phyloP scores from a whole-genome alignment of 1,284 basidiomycete species.

The Papiliotrema flavescens region DNA sequence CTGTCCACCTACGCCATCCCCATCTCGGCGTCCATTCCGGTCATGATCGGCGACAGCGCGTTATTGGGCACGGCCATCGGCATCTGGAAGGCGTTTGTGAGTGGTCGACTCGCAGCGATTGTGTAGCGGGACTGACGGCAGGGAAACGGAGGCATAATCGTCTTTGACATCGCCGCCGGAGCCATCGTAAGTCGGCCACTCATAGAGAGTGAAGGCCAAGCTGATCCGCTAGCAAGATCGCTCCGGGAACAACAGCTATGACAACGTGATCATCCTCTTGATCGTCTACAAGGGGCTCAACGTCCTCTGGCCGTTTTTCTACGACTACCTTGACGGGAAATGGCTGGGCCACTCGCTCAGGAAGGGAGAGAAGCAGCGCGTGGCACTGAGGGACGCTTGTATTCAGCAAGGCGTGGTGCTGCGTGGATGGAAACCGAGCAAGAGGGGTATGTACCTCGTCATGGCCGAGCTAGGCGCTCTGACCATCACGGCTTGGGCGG shows the following conservation, averaged over 20 bases:
- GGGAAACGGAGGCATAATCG: slow-evolving; percentile 5
- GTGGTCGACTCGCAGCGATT: slow-evolving; percentile 30
- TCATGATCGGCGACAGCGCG: slow-evolving; percentile 45
- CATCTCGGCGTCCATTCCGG: slow-evolving; percentile 49
- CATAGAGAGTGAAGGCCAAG: background rate
- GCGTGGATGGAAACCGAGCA: slow-evolving; percentile 20
- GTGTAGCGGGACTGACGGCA: background rate
- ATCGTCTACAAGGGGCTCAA: slow-evolving; percentile 50
- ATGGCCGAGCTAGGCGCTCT: slow-evolving; percentile 14
- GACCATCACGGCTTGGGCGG: slow-evolving; percentile 28
- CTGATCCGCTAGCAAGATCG: slow-evolving; percentile 39
- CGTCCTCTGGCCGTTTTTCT: slow-evolving; percentile 41
- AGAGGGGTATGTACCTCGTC: slow-evolving; percentile 12
- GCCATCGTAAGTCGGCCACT: slow-evolving; percentile 33
- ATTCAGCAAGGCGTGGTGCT: slow-evolving; percentile 13
- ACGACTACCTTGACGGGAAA: slow-evolving; percentile 37
- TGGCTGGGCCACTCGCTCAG: slow-evolving; percentile 46
- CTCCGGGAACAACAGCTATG: slow-evolving; percentile 39
- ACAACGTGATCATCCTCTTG: slow-evolving; percentile 47
- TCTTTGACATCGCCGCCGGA: slow-evolving; percentile 48
- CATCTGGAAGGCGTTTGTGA: slow-evolving; percentile 47
- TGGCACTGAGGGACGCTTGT: slow-evolving; percentile 22
- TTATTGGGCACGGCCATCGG: slow-evolving; percentile 50
- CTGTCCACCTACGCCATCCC: slow-evolving; percentile 45
- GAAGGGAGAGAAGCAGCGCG: slow-evolving; percentile 34